These are phyloP conservation scores for Penicillium glabrum DNA, from an alignment of 2,329 filamentous ascomycete species.

Conservation along the genomic window DNA sequence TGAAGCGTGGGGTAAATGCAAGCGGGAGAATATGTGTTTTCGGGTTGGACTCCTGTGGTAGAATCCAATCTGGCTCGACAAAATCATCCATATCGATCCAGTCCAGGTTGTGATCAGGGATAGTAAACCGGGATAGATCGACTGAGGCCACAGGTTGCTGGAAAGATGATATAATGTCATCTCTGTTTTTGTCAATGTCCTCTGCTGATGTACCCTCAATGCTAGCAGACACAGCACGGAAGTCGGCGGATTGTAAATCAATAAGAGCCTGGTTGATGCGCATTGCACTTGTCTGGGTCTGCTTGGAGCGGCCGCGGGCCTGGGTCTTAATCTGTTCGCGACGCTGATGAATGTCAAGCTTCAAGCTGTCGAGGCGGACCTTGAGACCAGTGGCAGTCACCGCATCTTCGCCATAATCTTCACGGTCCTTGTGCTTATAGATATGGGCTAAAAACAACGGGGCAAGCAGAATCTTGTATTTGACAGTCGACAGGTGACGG, in stretches of 20 bases:
- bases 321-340: slow-evolving; percentile 87
- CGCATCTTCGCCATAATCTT: slow-evolving; percentile 74
- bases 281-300: slow-evolving; percentile 85
- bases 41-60: slow-evolving; percentile 85
- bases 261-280: slow-evolving; percentile 93
- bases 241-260: slow-evolving; percentile 86
- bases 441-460: slow-evolving; percentile 94
- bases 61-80: slow-evolving; percentile 94
- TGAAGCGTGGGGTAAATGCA: slow-evolving; percentile 89
- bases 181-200: slow-evolving; percentile 62
- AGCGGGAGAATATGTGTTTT: slow-evolving; percentile 93
- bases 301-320: slow-evolving; percentile 72
- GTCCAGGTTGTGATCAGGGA: slow-evolving; percentile 89
- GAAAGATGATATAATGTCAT: slow-evolving; percentile 60
- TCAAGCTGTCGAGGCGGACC: slow-evolving; percentile 92
- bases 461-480: slow-evolving; percentile 90
- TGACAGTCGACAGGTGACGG: slow-evolving; percentile 94
- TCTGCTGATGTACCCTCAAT: slow-evolving; percentile 79
- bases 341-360: slow-evolving; percentile 92
- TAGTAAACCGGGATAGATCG: slow-evolving; percentile 83
- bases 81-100: slow-evolving; percentile 99
- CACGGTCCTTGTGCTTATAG: slow-evolving; percentile 96
- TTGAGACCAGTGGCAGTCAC: slow-evolving; percentile 96
- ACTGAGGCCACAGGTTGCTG: slow-evolving; percentile 53
- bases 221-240: slow-evolving; percentile 88